Evolutionary conservation across 1,139 yeast genomes (phyloP), one percentile per base, ranked within the genome.

Genomic region (Kurtzmaniella quercitrusa): DNA sequence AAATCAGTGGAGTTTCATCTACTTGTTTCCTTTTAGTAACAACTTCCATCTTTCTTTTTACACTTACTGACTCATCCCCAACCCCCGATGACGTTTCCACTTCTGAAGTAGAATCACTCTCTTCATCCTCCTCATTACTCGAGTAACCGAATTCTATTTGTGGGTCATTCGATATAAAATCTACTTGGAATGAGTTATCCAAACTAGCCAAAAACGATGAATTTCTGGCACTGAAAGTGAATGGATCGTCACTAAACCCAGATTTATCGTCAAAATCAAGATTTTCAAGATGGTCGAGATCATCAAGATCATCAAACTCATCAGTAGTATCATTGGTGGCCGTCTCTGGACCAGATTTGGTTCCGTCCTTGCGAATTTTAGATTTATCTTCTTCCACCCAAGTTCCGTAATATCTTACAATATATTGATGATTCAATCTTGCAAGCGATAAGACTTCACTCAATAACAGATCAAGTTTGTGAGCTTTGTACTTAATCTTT

Each of bases 371-470:
- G 17, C 17, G 21, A 17, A 39, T 18, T 25, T 37, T 23, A 14
- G 36, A 41, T 4, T 29, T 38, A 9, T 38, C 60, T 43, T 84
- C 88, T 58, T 93, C 98, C 2, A 93, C 79, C 99, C 98, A 94
- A 0, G 98, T 95, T 2, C 97, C 95, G 64, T 88, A 93, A 60
- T 94, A 94, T 44, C 98, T 69, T 1, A 94, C 98, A 40, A 94
- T 96, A 60, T 89, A 90, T 58, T 90, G 97, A 60, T 94, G 98
- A 55, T 91, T 93, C 43, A 94, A 70, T 49, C 98, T 73, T 0
- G 98, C 96, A 52, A 94, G 75, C 5, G 95, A 77, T 75, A 91
- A 81, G 0, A 94, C 98, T 57, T 94, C 98, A 50, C 89, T 88
- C 44, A 94, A 67, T 44, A 93, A 83, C 3, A 86, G 79, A 27